A percentile compares a stretch with the other conserved stretches of the same genome.
Conservation (phyloP, 2,329 filamentous ascomycete species). For the Arthrobotrys megalospora region DNA sequence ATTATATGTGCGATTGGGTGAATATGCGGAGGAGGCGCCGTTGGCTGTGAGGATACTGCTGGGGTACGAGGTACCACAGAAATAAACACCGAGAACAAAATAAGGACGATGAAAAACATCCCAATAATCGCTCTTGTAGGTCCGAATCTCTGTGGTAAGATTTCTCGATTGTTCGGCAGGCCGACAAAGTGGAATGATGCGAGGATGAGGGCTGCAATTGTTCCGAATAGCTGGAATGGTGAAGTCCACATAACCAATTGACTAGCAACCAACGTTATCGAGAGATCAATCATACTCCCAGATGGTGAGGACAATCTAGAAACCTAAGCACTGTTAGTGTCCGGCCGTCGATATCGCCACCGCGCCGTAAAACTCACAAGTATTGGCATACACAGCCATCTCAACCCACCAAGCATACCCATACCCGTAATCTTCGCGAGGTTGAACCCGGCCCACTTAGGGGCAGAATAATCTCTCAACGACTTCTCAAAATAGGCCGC, state of each 20-base stretch:
- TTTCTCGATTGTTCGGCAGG: conserved; percentile 41
- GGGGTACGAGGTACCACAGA: conserved; percentile 36
- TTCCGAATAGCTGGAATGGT: conserved; percentile 49
- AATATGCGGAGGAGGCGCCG: conserved; percentile 39
- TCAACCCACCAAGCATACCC: conserved; percentile 53
- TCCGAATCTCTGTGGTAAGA: conserved; percentile 43
- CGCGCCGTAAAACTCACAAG: conserved; percentile 26
- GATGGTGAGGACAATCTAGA: conserved; percentile 52
- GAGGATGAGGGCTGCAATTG: conserved; percentile 39
- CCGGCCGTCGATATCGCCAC: background rate
- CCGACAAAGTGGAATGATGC: conserved; percentile 49
- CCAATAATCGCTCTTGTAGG: conserved; percentile 43
- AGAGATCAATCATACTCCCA: conserved; percentile 50
- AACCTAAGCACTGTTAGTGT: conserved; percentile 20
- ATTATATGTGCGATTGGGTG: conserved; percentile 53
- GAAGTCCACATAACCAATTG: conserved; percentile 52
- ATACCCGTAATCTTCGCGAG: conserved; percentile 41
- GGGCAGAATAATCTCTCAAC: conserved; percentile 34
- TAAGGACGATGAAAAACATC: conserved; percentile 39
- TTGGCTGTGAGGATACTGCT: conserved; percentile 27
- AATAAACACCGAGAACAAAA: conserved; percentile 32
- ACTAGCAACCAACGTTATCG: conserved; percentile 45
- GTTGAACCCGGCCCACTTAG: conserved; percentile 36
- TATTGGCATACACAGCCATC: conserved; percentile 53
- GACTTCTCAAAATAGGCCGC: conserved; percentile 54